Percentiles rank a stretch among this genome's conserved stretches.
Evolutionary conservation across 169 alveolate species (phyloP).

Genomic region (Eimeria sp.): DNA sequence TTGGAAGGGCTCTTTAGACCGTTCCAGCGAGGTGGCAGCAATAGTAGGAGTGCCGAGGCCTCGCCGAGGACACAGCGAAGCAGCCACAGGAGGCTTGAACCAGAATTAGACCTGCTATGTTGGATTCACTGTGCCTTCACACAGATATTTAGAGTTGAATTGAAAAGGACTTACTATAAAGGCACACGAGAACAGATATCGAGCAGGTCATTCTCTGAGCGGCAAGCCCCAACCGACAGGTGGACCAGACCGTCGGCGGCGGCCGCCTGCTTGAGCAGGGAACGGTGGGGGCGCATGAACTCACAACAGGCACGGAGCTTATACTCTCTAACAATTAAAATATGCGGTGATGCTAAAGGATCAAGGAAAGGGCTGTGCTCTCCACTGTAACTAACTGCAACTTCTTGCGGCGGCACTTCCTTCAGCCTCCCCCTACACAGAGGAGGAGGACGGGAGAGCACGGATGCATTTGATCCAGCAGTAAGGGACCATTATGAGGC

Average conservation of each 20-base stretch:
- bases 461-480: background rate
- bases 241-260: conserved; percentile 61
- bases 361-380: background rate
- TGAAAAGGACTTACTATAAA: background rate
- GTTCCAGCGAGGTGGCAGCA: background rate
- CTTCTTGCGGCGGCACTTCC: background rate
- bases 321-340: background rate
- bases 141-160: background rate
- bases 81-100: background rate
- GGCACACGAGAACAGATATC: background rate
- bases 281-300: background rate
- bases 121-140: background rate
- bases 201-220: background rate
- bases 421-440: background rate
- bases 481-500: background rate
- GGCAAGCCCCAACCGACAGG: conserved; percentile 16
- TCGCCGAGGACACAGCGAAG: background rate
- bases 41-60: background rate
- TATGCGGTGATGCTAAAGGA: background rate
- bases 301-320: background rate
- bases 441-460: background rate
- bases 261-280: background rate
- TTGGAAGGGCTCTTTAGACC: background rate
- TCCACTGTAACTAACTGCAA: background rate
- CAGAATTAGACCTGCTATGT: background rate